phyloP scores from a whole-genome alignment of 768 basidiomycete species.

The Exsudoporus frostii region DNA sequence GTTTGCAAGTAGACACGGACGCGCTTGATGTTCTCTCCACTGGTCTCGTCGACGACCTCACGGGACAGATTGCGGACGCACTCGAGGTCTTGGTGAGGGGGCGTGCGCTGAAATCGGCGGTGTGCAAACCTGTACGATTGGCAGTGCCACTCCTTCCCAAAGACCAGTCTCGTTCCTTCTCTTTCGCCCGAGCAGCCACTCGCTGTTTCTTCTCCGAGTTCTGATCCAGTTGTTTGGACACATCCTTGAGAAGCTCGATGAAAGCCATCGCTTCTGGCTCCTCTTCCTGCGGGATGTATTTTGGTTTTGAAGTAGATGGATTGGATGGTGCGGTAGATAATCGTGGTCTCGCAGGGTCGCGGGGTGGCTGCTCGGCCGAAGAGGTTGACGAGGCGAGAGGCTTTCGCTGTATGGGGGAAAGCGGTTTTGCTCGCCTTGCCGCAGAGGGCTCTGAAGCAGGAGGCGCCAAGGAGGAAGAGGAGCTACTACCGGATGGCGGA shows the following conservation, averaged over 20 bases:
- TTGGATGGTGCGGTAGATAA: slow-evolving; percentile 8
- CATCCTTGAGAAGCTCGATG: slow-evolving; percentile 24
- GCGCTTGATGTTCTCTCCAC: not conserved
- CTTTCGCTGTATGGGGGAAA: slow-evolving; percentile 8
- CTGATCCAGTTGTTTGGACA: slow-evolving; percentile 20
- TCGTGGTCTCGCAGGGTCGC: slow-evolving; percentile 9
- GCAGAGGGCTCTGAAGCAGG: slow-evolving; percentile 2
- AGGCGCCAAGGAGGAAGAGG: not conserved
- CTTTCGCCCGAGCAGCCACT: slow-evolving; percentile 7
- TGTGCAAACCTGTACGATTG: not conserved
- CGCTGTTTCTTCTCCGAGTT: slow-evolving; percentile 28
- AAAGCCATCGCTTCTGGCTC: slow-evolving; percentile 25
- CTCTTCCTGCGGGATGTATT: slow-evolving; percentile 9
- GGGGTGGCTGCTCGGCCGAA: slow-evolving; percentile 11
- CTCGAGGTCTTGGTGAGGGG: slow-evolving; percentile 17
- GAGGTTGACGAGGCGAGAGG: slow-evolving; percentile 22
- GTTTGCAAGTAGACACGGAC: not conserved
- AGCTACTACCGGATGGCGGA: slow-evolving; percentile 2
- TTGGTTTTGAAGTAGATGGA: not conserved
- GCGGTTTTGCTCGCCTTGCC: slow-evolving; percentile 7
- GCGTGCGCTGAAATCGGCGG: not conserved
- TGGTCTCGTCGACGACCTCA: not conserved
- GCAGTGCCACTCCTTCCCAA: not conserved
- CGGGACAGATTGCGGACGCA: slow-evolving; percentile 8
- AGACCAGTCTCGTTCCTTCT: slow-evolving; percentile 8